Base-by-base conservation (phyloP, 306 rosid genomes). In the Oemleria cerasiformis region DNA sequence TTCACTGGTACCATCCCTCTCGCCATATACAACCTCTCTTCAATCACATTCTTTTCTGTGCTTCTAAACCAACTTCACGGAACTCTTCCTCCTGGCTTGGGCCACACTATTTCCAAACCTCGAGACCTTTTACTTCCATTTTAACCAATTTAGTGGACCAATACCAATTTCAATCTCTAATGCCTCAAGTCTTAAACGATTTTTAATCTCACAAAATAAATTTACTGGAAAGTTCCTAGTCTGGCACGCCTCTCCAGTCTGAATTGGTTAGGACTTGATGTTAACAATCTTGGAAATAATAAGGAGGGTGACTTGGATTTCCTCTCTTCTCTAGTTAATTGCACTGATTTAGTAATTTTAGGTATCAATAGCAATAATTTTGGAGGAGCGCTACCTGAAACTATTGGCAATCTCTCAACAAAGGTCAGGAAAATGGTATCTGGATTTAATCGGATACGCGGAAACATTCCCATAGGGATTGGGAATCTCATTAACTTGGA, bases 181-280 rank as follows among this genome's bases (percentile, higher is more conserved):
- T n/a, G n/a, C n/a, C n/a, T 77, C 83, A 20, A 44, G 49, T 9
- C 85, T 77, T 7, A 15, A 16, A 7, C 12, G 0, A 9, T 56
- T 77, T 55, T 0, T 14, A 19, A 45, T 77, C 54, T 36, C 51
- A 0, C 1, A 0, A 0, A 82, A 82, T 48, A 7, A n/a, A 3
- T 71, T 71, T 17, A 12, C 44, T 1, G 86, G 83, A 72, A 67
- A 63, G 53, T 82, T 6, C 86, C 83, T 34, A 62, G 48, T 44
- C 9, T 73, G 16, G 45, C 63, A 36, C 13, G 64, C 17, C 15
- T 48, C 5, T 48, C 53, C 34, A 61, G 42, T 45, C 57, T 82
- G 5, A 3, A 23, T 42, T 9, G 11, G 23, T 17, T 82, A 10
- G 38, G n/a, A 16, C 0, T 78, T 0, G 21, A 4, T 1, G 11